phyloP scores from a whole-genome alignment of 805 yeast species.

The Monosporozyma solicola region DNA sequence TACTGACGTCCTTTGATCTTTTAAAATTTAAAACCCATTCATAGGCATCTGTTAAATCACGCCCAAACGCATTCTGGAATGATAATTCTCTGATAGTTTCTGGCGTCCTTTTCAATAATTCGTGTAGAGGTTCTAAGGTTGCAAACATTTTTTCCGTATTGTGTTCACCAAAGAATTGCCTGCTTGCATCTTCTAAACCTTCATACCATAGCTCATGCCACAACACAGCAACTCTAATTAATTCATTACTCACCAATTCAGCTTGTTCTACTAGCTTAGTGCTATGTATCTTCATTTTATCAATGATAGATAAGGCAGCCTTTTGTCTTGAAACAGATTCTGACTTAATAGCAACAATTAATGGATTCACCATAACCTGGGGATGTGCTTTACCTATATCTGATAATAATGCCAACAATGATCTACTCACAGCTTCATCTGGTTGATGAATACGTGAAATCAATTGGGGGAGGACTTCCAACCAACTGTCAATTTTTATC shows the following conservation, averaged over 20 bases:
- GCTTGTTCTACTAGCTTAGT: slow-evolving; percentile 82
- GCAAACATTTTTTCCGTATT: slow-evolving; percentile 92
- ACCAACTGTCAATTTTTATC: slow-evolving; percentile 89
- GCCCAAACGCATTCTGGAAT: slow-evolving; percentile 86
- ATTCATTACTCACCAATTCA: slow-evolving; percentile 85
- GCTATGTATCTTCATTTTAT: slow-evolving; percentile 84
- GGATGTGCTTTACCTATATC: slow-evolving; percentile 96
- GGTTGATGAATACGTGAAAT: slow-evolving; percentile 97
- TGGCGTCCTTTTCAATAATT: slow-evolving; percentile 76
- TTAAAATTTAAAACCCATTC: slow-evolving; percentile 88
- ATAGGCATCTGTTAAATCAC: slow-evolving; percentile 85
- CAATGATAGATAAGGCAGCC: slow-evolving; percentile 87
- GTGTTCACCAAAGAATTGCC: slow-evolving; percentile 87
- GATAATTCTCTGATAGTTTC: slow-evolving; percentile 89
- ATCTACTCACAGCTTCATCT: slow-evolving; percentile 68
- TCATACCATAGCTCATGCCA: slow-evolving; percentile 99
- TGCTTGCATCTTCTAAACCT: slow-evolving; percentile 92
- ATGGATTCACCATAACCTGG: slow-evolving; percentile 89
- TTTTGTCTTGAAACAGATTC: slow-evolving; percentile 82
- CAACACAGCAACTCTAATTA: slow-evolving; percentile 87
- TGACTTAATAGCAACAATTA: slow-evolving; percentile 91
- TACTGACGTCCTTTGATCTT: slow-evolving; percentile 75
- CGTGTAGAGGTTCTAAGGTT: slow-evolving; percentile 85
- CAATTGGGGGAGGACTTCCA: slow-evolving; percentile 90
- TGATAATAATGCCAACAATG: slow-evolving; percentile 69